Evolutionary conservation across 495 filamentous ascomycete genomes (phyloP), one percentile per base, ranked within the genome.

Genomic region (Aspergillus nanangensis): DNA sequence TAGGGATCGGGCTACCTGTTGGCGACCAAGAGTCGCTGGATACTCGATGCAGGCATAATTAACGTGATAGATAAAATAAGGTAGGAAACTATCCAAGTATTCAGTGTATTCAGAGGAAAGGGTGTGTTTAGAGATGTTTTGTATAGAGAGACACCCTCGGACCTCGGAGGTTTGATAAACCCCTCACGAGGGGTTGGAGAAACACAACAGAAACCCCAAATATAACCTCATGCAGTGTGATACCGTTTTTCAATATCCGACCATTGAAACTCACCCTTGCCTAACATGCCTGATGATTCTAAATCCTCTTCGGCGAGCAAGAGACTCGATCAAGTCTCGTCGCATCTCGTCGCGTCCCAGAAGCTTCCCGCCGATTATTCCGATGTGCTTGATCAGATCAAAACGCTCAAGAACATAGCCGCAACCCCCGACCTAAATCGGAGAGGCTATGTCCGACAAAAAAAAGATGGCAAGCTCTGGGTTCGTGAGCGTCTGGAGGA

Each of bases 401-500:
- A 62, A 20, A 58, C 65, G 1, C 70, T 84, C 2, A 60, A 65
- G 34, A 58, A 45, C 11, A 73, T 81, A 29, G 79, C 80, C 7
- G 61, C 61, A 27, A 81, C 68, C 0, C 78, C 79, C 8, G 69
- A 81, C 38, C 56, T 64, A 2, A 72, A 63, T 17, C 71, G 75
- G 48, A 66, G 74, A 39, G 79, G 79, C 13, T 83, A 82, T 41
- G 50, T 77, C 11, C 70, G 78, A 1, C 79, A 84, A 56, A 81
- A 81, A 41, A 67, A 79, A 66, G 74, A 78, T 2, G 80, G 80
- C 3, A 84, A 83, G 55, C 67, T 84, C n/a, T 83, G 79, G 79
- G 79, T 82, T 0, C 72, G 79, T 11, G 79, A 84, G 45, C 70
- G 79, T 1, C 73, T 84, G 14, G 68, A 79, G 10, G 53, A 66